Percentiles rank a stretch among this genome's conserved stretches.
Conservation (phyloP, 768 basidiomycete species). For the Tylopilus sp. region DNA sequence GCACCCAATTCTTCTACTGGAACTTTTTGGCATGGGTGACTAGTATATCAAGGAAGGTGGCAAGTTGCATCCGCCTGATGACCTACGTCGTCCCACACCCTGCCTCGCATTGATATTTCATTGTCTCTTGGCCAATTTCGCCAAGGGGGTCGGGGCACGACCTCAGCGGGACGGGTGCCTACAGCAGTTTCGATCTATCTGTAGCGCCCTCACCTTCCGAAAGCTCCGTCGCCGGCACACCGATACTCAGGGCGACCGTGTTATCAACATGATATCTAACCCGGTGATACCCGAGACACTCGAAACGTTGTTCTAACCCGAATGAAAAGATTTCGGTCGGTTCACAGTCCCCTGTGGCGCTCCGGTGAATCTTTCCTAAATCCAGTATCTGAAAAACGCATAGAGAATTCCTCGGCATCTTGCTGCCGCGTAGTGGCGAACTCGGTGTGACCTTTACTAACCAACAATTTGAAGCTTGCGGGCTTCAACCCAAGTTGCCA, state of each 20-base stretch:
- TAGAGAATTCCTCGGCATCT: slow-evolving; percentile 93
- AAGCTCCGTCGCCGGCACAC: slow-evolving; percentile 61
- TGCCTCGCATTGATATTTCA: slow-evolving; percentile 79
- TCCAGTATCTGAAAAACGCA: slow-evolving; percentile 37
- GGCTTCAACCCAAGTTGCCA: slow-evolving; percentile 82
- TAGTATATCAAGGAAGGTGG: slow-evolving; percentile 85
- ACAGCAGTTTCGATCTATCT: slow-evolving; percentile 45
- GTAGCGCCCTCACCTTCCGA: slow-evolving; percentile 1
- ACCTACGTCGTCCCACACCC: slow-evolving; percentile 71
- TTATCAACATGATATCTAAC: slow-evolving; percentile 82
- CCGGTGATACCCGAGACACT: slow-evolving; percentile 73
- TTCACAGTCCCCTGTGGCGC: slow-evolving; percentile 36
- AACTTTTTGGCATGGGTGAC: slow-evolving; percentile 92
- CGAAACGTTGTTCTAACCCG: slow-evolving; percentile 81
- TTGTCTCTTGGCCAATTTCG: slow-evolving; percentile 49
- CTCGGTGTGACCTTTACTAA: slow-evolving; percentile 91
- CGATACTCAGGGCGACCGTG: slow-evolving; percentile 74
- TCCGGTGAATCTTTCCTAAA: neutral
- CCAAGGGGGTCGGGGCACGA: slow-evolving; percentile 54
- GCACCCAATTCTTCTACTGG: slow-evolving; percentile 95
- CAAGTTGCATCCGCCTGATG: slow-evolving; percentile 66
- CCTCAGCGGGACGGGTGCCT: slow-evolving; percentile 56
- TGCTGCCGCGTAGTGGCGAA: slow-evolving; percentile 97
- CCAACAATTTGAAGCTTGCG: slow-evolving; percentile 77
- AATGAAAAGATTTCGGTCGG: slow-evolving; percentile 78